phyloP scores from a whole-genome alignment of 1,139 yeast species.

The Wickerhamomyces sp. region DNA sequence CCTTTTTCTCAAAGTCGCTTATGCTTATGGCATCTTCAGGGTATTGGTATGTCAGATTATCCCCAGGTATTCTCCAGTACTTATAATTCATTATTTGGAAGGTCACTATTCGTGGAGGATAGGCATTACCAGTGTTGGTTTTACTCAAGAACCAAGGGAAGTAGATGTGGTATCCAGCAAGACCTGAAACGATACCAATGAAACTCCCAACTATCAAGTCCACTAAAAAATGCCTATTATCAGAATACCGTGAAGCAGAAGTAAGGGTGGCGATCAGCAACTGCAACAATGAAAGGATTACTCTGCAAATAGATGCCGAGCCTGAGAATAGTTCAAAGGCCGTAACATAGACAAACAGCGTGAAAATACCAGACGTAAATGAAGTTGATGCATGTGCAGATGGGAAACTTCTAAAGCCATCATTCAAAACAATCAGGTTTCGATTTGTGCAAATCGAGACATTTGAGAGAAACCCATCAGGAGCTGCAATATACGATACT shows the following conservation, averaged over 20 bases:
- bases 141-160: constrained; percentile 36
- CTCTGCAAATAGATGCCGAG: constrained; percentile 35
- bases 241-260: constrained; percentile 42
- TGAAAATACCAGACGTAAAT: constrained; percentile 39
- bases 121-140: constrained; percentile 37
- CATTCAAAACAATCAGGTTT: constrained; percentile 30
- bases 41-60: constrained; percentile 11
- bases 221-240: constrained; percentile 41
- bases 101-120: constrained; percentile 38
- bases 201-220: constrained; percentile 41
- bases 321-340: constrained; percentile 36
- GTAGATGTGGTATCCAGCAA: constrained; percentile 36
- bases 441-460: constrained; percentile 35
- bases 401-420: constrained; percentile 49
- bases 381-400: constrained; percentile 49
- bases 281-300: constrained; percentile 35
- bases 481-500: constrained; percentile 14
- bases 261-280: constrained; percentile 35
- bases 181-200: constrained; percentile 35
- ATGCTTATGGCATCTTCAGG: constrained; percentile 8
- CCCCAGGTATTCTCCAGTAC: constrained; percentile 33
- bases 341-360: constrained; percentile 36
- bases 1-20: background rate
- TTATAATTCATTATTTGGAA: constrained; percentile 20
- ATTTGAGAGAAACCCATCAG: constrained; percentile 28